Conservation (phyloP, 208 protist genomes). For the Naegleria fowleri region DNA sequence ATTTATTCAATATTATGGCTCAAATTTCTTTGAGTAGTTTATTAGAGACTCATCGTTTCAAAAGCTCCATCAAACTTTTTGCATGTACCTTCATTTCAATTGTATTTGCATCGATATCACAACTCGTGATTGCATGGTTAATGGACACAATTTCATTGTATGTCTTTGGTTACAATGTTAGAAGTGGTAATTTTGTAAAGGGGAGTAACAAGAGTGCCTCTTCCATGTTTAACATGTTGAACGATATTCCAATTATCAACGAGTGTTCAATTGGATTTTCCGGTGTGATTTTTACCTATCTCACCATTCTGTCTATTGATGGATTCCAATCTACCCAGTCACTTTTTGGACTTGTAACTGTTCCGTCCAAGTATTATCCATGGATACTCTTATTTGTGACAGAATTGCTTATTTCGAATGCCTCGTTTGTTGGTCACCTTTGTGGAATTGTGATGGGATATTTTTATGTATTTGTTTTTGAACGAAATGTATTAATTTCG, state of each 20-base stretch:
- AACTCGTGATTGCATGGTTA: background rate
- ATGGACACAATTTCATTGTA: background rate
- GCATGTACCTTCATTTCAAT: background rate
- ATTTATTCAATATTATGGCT: background rate
- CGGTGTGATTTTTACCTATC: background rate
- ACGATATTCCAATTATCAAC: background rate
- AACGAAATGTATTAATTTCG: background rate
- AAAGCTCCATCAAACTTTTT: background rate
- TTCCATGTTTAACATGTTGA: too few relatives aligned
- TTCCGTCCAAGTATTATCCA: background rate
- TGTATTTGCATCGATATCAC: background rate
- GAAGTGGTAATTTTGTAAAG: background rate
- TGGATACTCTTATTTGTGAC: background rate
- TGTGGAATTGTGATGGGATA: background rate
- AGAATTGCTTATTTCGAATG: background rate
- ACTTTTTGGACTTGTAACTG: background rate
- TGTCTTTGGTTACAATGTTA: background rate
- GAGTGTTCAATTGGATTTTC: background rate
- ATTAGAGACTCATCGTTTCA: background rate
- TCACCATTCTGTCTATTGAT: background rate
- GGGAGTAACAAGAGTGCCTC: background rate
- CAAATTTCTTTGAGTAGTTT: background rate
- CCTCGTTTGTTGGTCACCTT: background rate
- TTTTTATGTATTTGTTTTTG: background rate
- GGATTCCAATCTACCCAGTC: background rate